Conservation (phyloP, 2,329 filamentous ascomycete genomes). For the Plenodomus lindquistii region DNA sequence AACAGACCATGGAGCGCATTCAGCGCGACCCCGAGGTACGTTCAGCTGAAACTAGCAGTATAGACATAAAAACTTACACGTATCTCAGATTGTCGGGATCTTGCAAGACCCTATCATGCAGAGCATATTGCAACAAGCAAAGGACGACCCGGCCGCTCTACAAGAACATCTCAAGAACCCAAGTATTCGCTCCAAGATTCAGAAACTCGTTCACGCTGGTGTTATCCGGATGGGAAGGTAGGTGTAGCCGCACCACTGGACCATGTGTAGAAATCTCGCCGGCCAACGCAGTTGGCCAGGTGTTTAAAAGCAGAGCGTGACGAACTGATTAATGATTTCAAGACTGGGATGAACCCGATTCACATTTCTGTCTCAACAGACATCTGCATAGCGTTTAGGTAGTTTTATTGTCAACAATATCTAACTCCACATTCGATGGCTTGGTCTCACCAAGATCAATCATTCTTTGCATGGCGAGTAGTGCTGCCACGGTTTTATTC, state of each 20-base stretch:
- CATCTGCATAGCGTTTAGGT: slow-evolving; percentile 8
- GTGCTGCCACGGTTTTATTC: no score
- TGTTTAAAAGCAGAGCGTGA: background rate
- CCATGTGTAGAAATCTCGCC: no score
- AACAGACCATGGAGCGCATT: slow-evolving; percentile 90
- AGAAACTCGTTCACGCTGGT: slow-evolving; percentile 91
- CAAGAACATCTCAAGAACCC: slow-evolving; percentile 98
- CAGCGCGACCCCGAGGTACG: slow-evolving; percentile 87
- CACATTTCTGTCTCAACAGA: slow-evolving; percentile 2
- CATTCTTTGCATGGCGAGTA: no score
- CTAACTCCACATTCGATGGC: background rate
- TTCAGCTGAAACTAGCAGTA: slow-evolving; percentile 10
- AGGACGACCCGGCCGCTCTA: slow-evolving; percentile 86
- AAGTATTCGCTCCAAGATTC: slow-evolving; percentile 80
- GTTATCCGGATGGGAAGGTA: slow-evolving; percentile 77
- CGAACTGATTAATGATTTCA: slow-evolving; percentile 1
- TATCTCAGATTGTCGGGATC: slow-evolving; percentile 74
- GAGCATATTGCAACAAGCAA: slow-evolving; percentile 93
- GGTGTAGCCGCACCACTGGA: background rate
- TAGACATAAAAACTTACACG: slow-evolving; percentile 26
- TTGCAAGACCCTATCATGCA: slow-evolving; percentile 98
- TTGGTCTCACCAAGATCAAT: no score
- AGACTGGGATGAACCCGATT: background rate
- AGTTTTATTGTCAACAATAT: background rate
- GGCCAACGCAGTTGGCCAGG: background rate